Conservation (phyloP, 2,329 filamentous ascomycete genomes). For the Ophiostoma himal-ulmi region DNA sequence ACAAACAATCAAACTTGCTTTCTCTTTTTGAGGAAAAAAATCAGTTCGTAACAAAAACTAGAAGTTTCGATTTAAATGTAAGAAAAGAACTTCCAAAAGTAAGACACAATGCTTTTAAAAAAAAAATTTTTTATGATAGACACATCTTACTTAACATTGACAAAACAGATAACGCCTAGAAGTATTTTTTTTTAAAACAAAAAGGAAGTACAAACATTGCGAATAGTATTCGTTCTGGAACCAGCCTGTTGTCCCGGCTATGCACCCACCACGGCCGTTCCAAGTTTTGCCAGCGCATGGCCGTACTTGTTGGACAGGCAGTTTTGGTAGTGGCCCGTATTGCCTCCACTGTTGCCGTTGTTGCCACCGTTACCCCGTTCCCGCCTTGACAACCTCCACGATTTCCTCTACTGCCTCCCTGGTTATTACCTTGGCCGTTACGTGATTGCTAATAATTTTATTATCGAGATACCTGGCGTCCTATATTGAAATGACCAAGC, state of each 20-base stretch:
- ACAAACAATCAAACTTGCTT: too few relatives aligned
- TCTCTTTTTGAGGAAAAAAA: background rate
- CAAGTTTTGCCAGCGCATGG: background rate
- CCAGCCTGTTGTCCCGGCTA: background rate
- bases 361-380: background rate
- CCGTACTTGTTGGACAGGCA: background rate
- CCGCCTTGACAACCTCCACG: background rate
- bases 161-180: too few relatives aligned
- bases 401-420: background rate
- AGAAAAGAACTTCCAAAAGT: too few relatives aligned
- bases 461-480: background rate
- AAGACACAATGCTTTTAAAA: too few relatives aligned
- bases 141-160: too few relatives aligned
- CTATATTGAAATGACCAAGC: background rate
- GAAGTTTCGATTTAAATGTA: background rate
- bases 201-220: background rate
- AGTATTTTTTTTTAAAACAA: too few relatives aligned
- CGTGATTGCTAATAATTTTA: background rate
- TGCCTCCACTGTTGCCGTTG: background rate
- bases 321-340: background rate
- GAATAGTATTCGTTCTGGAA: background rate
- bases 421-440: background rate
- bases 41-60: background rate
- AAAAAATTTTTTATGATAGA: too few relatives aligned
- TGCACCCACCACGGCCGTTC: background rate